These are phyloP conservation scores for Penstemon newberryi DNA, from an alignment of 257 asterid genomes.

Conservation along the genomic window DNA sequence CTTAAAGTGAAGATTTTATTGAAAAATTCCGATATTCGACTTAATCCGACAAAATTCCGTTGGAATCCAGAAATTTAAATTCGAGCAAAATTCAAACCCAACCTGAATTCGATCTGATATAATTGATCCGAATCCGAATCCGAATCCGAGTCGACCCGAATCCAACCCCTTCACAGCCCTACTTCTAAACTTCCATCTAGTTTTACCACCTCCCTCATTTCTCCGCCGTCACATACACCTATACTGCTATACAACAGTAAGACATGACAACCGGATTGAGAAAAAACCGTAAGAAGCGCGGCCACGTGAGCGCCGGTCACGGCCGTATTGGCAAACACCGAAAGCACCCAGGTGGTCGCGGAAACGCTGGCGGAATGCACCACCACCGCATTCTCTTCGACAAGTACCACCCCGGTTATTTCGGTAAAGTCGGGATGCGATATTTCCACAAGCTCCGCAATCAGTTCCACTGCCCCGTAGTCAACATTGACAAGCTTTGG, in stretches of 20 bases:
- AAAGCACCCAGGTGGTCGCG: conserved; percentile 20
- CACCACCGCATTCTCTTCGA: conserved; percentile 44
- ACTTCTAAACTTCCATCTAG: neutral
- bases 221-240: neutral
- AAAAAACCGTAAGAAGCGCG: conserved; percentile 36
- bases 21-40: too few relatives aligned
- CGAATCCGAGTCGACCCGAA: too few relatives aligned
- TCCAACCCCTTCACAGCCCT: too few relatives aligned
- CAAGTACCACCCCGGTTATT: conserved; percentile 38
- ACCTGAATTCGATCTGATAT: too few relatives aligned
- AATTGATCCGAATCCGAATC: too few relatives aligned
- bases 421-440: conserved; percentile 14
- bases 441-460: conserved; percentile 39
- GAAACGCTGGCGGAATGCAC: conserved; percentile 38
- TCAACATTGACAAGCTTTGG: conserved; percentile 36
- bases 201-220: neutral
- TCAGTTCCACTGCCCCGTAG: conserved; percentile 39
- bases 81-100: too few relatives aligned
- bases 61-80: too few relatives aligned
- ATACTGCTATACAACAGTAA: neutral
- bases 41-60: too few relatives aligned
- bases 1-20: too few relatives aligned
- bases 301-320: conserved; percentile 5
- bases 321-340: too few relatives aligned
- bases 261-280: conserved; percentile 32